Percentiles rank a stretch among this genome's conserved stretches.
phyloP scores from a whole-genome alignment of 805 yeast species.

The Candida ipomoeae region DNA sequence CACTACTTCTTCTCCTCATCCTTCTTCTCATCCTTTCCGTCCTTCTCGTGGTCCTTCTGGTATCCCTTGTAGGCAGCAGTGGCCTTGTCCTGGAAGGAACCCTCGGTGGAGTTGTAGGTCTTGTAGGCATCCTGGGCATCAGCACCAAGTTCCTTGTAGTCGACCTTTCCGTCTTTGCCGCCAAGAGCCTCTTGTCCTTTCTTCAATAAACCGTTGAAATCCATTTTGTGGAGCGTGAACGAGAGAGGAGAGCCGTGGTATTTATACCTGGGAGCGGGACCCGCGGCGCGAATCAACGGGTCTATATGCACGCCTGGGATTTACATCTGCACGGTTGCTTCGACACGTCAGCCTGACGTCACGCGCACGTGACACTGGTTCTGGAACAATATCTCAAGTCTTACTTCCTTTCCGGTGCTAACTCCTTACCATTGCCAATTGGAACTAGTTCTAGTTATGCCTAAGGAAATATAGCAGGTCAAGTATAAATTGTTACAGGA shows the following conservation, averaged over 20 bases:
- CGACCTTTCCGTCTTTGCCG: constrained; percentile 23
- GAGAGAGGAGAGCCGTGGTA: neutral
- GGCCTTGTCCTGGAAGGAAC: constrained; percentile 31
- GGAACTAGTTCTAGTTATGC: too few species aligned
- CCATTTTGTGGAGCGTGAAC: constrained; percentile 19
- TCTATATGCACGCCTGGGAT: neutral
- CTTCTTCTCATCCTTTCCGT: neutral
- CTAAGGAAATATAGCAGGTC: too few species aligned
- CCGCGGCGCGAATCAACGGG: neutral
- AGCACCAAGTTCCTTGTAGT: constrained; percentile 22
- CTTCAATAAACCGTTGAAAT: constrained; percentile 29
- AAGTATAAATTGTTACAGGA: too few species aligned
- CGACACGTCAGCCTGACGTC: constrained; percentile 2
- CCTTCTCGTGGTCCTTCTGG: constrained; percentile 21
- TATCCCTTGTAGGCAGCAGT: constrained; percentile 30
- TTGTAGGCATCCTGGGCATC: constrained; percentile 36
- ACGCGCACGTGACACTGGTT: neutral
- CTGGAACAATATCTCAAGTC: too few species aligned
- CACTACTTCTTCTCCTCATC: neutral
- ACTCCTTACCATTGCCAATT: neutral
- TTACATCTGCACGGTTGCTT: neutral
- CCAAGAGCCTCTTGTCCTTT: constrained; percentile 28
- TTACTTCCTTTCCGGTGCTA: too few species aligned
- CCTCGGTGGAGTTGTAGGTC: constrained; percentile 28
- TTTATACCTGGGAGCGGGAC: neutral